Evolutionary conservation across 768 basidiomycete species (phyloP), one percentile per base, ranked within the genome.

Genomic region (Botryobasidium botryosum): DNA sequence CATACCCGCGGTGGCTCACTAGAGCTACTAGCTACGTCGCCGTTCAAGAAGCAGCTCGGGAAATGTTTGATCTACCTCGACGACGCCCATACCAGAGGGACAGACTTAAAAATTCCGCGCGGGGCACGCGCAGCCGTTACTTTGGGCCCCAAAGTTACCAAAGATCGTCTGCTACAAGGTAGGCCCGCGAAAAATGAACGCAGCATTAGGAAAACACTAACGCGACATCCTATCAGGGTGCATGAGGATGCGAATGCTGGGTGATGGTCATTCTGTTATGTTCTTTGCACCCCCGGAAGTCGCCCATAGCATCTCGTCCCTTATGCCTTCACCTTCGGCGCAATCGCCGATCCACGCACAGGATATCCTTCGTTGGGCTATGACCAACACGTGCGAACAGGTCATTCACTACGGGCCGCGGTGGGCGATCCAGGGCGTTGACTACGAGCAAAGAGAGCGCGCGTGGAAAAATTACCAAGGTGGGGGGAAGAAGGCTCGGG

Each of bases 161-260:
- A 74, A 46, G 72, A 74, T 57, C 59, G 65, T 36, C 51, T 74
- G 4, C 57, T 64, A 2, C 72, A 74, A 62, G 72, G 71, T 65
- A 35, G 35, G 62, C 44, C 6, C 13, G 21, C 20, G 32, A 21
- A 35, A 35, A 2, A 27, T 28, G 25, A 20, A 27, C 28, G 47
- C 31, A 26, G 18, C 24, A 43, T 25, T 45, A n/a, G 15, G 3
- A 17, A 23, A 35, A 35, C 2, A 27, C 26, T 47, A 27, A 25
- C 24, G 27, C 7, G 8, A 10, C 12, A 12, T 43, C 41, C 8
- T 49, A 15, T 13, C 29, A 71, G 70, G 69, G 3, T 72, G 70
- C 44, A 72, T 72, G 70, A 59, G 70, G 10, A 69, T 72, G 70
- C 61, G 71, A 2, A 61, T 63, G 51, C 59, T 72, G 1, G 71